These are phyloP conservation scores for Leccinum variicolor DNA, from an alignment of 768 basidiomycete species.

Conservation along the genomic window DNA sequence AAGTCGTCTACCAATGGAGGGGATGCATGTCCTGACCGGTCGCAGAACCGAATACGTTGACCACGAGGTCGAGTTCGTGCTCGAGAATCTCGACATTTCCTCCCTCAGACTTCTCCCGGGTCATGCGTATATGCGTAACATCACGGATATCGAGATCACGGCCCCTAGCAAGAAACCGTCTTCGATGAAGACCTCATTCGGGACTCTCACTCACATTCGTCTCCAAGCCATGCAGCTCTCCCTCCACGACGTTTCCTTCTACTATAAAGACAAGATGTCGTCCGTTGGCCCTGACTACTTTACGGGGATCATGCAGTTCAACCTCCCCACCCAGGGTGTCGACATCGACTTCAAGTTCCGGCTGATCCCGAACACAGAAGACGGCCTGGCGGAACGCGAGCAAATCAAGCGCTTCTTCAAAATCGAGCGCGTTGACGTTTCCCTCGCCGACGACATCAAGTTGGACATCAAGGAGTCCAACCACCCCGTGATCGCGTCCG, in stretches of 20 bases:
- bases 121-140: constrained; percentile 68
- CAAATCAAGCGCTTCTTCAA: constrained; percentile 49
- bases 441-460: constrained; percentile 54
- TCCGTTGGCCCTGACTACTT: constrained; percentile 53
- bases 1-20: constrained; percentile 6
- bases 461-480: constrained; percentile 59
- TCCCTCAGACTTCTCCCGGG: constrained; percentile 65
- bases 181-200: constrained; percentile 46
- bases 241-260: constrained; percentile 69
- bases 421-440: constrained; percentile 52
- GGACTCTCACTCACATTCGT: constrained; percentile 63
- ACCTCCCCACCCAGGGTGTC: constrained; percentile 62
- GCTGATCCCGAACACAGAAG: constrained; percentile 50
- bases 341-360: constrained; percentile 67
- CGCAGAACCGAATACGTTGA: constrained; percentile 70
- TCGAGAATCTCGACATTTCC: constrained; percentile 72
- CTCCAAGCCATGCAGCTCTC: constrained; percentile 62
- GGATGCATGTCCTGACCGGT: not conserved
- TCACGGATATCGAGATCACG: constrained; percentile 58
- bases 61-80: constrained; percentile 63
- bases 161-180: constrained; percentile 34
- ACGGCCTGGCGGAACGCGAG: constrained; percentile 44
- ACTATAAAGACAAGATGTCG: constrained; percentile 60
- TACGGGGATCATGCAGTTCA: constrained; percentile 59
- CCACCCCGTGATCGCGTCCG: constrained; percentile 55